Percentiles rank a stretch among this genome's conserved stretches.
Evolutionary conservation across 176 grass and related monocot genomes (phyloP).

Genomic region (Aegilops sharonensis): DNA sequence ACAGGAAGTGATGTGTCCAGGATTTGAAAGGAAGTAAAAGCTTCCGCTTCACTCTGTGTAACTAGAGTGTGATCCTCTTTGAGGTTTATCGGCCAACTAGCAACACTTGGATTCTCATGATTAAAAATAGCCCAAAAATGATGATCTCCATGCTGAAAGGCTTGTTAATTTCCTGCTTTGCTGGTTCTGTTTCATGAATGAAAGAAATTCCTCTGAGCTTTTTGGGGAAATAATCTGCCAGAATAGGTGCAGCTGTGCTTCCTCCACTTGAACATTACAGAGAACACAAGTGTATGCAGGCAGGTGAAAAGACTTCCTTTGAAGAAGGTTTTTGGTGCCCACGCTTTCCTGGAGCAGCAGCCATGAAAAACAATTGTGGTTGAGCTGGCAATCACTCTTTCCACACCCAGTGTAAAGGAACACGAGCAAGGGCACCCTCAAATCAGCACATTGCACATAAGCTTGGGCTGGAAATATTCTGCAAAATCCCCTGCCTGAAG

Average conservation of each 20-base stretch:
- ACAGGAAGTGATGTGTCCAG: neutral
- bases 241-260: neutral
- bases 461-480: neutral
- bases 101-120: neutral
- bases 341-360: neutral
- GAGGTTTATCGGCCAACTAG: neutral
- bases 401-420: no score
- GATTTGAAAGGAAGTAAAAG: neutral
- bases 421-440: no score
- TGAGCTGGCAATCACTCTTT: no score
- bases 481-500: neutral
- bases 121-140: neutral
- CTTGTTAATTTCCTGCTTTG: no score
- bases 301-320: neutral
- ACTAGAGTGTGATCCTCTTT: neutral
- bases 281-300: neutral
- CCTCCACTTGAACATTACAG: neutral
- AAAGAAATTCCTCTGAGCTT: neutral
- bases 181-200: neutral
- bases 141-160: neutral
- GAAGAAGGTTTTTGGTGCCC: neutral
- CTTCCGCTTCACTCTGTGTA: neutral
- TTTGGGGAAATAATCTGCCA: neutral
- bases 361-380: no score
- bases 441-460: no score